Conservation (phyloP, 2,329 filamentous ascomycete species). For the Aotearoamyces nothofagi region DNA sequence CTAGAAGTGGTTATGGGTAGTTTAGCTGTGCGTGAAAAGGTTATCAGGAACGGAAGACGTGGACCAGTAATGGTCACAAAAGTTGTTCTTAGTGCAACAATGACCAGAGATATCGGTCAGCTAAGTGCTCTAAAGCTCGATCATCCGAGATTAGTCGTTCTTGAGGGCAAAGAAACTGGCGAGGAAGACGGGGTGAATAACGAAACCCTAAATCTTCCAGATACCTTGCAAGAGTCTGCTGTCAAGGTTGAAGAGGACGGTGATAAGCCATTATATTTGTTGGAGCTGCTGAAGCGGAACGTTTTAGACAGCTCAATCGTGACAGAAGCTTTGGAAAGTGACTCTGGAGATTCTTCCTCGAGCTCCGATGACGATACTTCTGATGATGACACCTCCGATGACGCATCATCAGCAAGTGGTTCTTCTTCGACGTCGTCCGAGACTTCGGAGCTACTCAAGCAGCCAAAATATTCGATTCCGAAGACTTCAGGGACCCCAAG, state of each 20-base stretch:
- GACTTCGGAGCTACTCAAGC: neutral
- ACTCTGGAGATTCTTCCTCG: slow-evolving; percentile 21
- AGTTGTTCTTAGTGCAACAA: slow-evolving; percentile 78
- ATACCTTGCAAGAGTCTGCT: slow-evolving; percentile 45
- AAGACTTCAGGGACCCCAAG: slow-evolving; percentile 18
- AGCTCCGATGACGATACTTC: slow-evolving; percentile 19
- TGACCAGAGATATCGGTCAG: slow-evolving; percentile 75
- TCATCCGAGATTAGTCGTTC: slow-evolving; percentile 60
- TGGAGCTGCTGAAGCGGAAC: slow-evolving; percentile 44
- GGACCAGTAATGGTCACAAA: slow-evolving; percentile 44
- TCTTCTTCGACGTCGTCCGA: slow-evolving; percentile 3
- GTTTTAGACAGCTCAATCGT: slow-evolving; percentile 8
- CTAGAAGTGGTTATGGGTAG: slow-evolving; percentile 52
- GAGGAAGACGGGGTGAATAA: slow-evolving; percentile 15
- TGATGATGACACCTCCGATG: slow-evolving; percentile 7
- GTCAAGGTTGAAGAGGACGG: slow-evolving; percentile 53
- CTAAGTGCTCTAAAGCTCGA: slow-evolving; percentile 58
- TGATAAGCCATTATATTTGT: slow-evolving; percentile 71
- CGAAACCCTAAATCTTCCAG: slow-evolving; percentile 44
- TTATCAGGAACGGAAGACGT: neutral
- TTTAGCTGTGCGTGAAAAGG: slow-evolving; percentile 5
- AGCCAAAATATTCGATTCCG: neutral
- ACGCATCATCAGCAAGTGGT: slow-evolving; percentile 4
- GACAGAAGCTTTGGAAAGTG: slow-evolving; percentile 24
- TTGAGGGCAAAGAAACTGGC: slow-evolving; percentile 37